Conservation (phyloP, 176 grass and related monocot genomes). For the Saccharum officinarum region DNA sequence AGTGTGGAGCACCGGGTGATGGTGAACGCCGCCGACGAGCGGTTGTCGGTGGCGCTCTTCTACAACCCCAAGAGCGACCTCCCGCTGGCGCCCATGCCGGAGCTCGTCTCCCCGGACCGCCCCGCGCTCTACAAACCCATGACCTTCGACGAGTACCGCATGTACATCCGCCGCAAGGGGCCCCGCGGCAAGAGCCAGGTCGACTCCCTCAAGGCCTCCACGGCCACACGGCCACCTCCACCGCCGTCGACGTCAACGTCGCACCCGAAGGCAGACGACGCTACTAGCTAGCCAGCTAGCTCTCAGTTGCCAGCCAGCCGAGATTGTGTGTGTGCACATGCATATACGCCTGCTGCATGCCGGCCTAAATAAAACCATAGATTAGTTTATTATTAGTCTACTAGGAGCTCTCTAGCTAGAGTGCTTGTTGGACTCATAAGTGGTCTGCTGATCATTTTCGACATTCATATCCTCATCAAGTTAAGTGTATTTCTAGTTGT, state of each 20-base stretch:
- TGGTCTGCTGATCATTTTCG: too few species aligned
- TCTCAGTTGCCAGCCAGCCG: too few species aligned
- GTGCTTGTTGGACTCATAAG: too few species aligned
- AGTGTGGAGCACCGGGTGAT: constrained; percentile 88
- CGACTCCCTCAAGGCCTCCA: constrained; percentile 39
- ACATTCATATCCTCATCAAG: too few species aligned
- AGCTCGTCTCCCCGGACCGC: constrained; percentile 46
- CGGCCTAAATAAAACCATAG: too few species aligned
- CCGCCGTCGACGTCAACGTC: neutral
- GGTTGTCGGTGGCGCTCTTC: constrained; percentile 76
- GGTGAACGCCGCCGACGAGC: constrained; percentile 56
- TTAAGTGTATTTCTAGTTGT: too few species aligned
- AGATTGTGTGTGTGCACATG: too few species aligned
- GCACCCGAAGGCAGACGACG: too few species aligned
- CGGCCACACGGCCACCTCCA: neutral
- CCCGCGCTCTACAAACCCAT: constrained; percentile 61
- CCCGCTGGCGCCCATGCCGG: constrained; percentile 50
- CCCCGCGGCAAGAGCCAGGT: constrained; percentile 71
- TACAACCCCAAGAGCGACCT: constrained; percentile 81
- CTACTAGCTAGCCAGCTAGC: neutral
- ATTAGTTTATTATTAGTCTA: too few species aligned
- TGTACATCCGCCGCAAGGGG: constrained; percentile 63
- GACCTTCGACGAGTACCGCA: constrained; percentile 81
- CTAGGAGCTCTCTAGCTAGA: too few species aligned
- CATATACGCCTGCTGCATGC: too few species aligned